Evolutionary conservation across 2,329 filamentous ascomycete species (phyloP).

Genomic region (Delphinella strobiligena): DNA sequence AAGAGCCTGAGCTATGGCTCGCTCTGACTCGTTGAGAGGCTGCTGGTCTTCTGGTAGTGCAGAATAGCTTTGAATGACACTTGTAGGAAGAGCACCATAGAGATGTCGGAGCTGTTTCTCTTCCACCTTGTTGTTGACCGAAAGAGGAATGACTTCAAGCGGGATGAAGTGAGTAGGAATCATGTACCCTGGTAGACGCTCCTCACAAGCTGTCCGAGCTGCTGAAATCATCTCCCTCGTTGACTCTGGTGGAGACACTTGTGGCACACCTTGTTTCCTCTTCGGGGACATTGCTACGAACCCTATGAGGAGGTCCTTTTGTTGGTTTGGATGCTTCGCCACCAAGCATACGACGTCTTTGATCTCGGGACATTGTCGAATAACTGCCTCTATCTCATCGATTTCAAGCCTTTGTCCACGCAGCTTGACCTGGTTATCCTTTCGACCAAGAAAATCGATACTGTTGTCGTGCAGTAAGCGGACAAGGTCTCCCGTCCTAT

Average conservation of each 20-base stretch:
- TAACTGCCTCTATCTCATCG: conserved; percentile 78
- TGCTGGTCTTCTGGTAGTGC: conserved; percentile 14
- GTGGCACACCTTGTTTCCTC: conserved; percentile 8
- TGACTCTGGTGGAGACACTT: conserved; percentile 1
- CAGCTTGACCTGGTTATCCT: conserved; percentile 86
- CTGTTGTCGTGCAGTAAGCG: conserved; percentile 67
- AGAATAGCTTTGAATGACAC: conserved; percentile 43
- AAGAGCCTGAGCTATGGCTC: conserved; percentile 42
- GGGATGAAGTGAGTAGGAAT: conserved; percentile 73
- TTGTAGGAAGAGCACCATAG: conserved; percentile 49
- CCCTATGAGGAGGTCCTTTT: conserved; percentile 72
- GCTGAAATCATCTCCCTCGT: conserved; percentile 26
- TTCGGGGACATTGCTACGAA: conserved; percentile 42
- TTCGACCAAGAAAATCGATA: conserved; percentile 77
- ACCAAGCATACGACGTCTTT: conserved; percentile 68
- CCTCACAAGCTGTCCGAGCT: conserved; percentile 52
- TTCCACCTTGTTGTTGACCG: conserved; percentile 83
- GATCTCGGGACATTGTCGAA: conserved; percentile 48
- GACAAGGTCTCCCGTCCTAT: conserved; percentile 82
- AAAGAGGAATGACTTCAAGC: conserved; percentile 62
- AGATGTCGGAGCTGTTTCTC: conserved; percentile 54
- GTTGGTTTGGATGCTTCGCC: conserved; percentile 54
- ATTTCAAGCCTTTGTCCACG: conserved; percentile 82
- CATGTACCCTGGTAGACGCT: conserved; percentile 73
- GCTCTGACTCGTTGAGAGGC: conserved; percentile 27